Base-by-base conservation (phyloP, 2,329 filamentous ascomycete genomes). In the Cadophora malorum region DNA sequence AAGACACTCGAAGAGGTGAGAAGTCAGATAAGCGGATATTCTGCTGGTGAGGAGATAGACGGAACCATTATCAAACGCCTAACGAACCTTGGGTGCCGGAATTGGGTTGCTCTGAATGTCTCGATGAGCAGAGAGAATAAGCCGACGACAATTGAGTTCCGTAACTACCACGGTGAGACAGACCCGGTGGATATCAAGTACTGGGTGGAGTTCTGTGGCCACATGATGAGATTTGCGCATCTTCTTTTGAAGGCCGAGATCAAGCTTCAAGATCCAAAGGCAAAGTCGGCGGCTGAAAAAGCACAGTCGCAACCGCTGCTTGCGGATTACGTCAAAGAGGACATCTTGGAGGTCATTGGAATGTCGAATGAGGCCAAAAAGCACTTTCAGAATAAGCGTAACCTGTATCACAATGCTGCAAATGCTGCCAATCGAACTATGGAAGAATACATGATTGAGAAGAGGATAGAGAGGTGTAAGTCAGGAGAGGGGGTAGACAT, bases 141-240 rank as follows among this genome's bases (percentile, higher is more conserved):
- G 50, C 56, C 59, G 8, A 50, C 64, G 56, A 70, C 65, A 14
- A 28, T 70, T 10, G 68, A 70, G 63, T 70, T 70, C 38, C 62
- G 68, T 0, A 61, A 70, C 14, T 63, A 70, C 21, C 58, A 67
- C 33, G 66, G 68, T 4, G 67, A 59, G 6, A 16, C 58, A 12
- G 49, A 70, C 19, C 58, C 58, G 1, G 50, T 60, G 10, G 31
- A 58, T 12, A 67, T 69, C 2, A 38, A 53, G 6, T 67, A 63
- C 50, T 70, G 68, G 68, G 63, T 70, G 1, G 41, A 52, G 31
- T 66, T 70, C 14, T 56, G 61, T 47, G 62, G 67, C n/a, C 16
- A 45, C 4, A 45, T 68, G 49, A 16, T 68, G 23, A 50, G 10
- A 19, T 66, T 61, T 45, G 56, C 56, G 28, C 38, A 66, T 41